phyloP scores from a whole-genome alignment of 495 filamentous ascomycete genomes.

The Penicillium cataractarum region DNA sequence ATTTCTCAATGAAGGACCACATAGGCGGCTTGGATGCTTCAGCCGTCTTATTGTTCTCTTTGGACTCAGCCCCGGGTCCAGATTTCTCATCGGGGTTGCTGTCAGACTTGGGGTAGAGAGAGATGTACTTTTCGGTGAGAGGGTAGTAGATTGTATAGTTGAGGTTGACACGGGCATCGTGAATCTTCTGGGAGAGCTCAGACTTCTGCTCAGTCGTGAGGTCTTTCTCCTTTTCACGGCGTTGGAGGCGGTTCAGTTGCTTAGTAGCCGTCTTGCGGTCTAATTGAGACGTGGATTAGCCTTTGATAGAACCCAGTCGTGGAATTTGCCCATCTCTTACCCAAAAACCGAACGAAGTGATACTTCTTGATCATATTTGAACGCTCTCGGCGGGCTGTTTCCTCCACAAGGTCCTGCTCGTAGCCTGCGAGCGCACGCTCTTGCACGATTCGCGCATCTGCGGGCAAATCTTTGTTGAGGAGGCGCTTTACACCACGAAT shows the following conservation, averaged over 20 bases:
- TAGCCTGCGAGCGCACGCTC: slow-evolving; percentile 81
- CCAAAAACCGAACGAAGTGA: slow-evolving; percentile 94
- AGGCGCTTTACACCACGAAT: slow-evolving; percentile 59
- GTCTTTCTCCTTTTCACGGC: slow-evolving; percentile 50
- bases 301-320: not conserved
- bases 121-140: slow-evolving; percentile 75
- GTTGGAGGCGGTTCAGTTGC: slow-evolving; percentile 61
- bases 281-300: slow-evolving; percentile 33
- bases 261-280: slow-evolving; percentile 85
- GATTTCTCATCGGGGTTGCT: slow-evolving; percentile 26
- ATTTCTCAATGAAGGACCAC: slow-evolving; percentile 70
- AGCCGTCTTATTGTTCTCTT: slow-evolving; percentile 21
- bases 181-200: slow-evolving; percentile 59
- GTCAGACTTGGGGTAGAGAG: slow-evolving; percentile 64
- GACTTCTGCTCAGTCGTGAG: slow-evolving; percentile 52
- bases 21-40: slow-evolving; percentile 54
- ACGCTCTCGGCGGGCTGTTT: slow-evolving; percentile 63
- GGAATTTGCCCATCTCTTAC: slow-evolving; percentile 26
- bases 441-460: slow-evolving; percentile 72
- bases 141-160: slow-evolving; percentile 88
- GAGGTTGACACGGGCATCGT: slow-evolving; percentile 74
- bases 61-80: slow-evolving; percentile 23
- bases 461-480: slow-evolving; percentile 67
- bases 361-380: slow-evolving; percentile 82
- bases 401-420: slow-evolving; percentile 68